These are phyloP conservation scores for Apiospora phragmitis DNA, from an alignment of 2,329 filamentous ascomycete genomes.

Conservation along the genomic window DNA sequence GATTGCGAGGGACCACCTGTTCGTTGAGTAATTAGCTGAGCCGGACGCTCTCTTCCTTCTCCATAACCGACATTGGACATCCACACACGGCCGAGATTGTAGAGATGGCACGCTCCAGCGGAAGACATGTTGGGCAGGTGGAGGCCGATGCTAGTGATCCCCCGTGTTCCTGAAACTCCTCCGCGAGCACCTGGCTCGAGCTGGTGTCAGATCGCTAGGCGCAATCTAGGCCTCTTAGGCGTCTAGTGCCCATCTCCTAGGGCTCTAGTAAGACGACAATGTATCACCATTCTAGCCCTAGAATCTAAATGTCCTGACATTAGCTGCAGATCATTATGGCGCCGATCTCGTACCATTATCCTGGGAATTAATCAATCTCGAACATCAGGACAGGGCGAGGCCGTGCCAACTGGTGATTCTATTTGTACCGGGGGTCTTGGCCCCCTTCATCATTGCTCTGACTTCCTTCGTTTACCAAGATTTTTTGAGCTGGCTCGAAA, in stretches of 20 bases:
- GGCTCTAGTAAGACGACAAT: background rate
- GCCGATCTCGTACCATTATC: background rate
- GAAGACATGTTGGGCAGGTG: too few relatives aligned
- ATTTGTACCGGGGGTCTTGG: background rate
- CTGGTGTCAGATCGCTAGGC: background rate
- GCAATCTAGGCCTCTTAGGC: background rate
- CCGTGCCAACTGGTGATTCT: background rate
- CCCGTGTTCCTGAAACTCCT: background rate
- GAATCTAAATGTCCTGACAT: background rate
- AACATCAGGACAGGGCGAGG: background rate
- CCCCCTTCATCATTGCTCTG: background rate
- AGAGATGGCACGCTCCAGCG: background rate
- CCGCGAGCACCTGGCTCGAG: background rate
- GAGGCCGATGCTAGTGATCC: background rate
- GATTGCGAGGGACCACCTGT: background rate
- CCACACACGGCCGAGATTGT: background rate
- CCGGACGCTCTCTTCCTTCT: background rate
- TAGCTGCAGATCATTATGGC: background rate
- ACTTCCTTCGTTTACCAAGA: background rate
- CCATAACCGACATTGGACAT: background rate
- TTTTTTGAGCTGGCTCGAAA: background rate
- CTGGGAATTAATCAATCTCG: background rate
- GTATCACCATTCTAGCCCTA: background rate
- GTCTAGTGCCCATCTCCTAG: background rate
- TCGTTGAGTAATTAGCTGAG: background rate